Evolutionary conservation across 2,329 filamentous ascomycete species (phyloP).

Genomic region (Exophiala calicioides): DNA sequence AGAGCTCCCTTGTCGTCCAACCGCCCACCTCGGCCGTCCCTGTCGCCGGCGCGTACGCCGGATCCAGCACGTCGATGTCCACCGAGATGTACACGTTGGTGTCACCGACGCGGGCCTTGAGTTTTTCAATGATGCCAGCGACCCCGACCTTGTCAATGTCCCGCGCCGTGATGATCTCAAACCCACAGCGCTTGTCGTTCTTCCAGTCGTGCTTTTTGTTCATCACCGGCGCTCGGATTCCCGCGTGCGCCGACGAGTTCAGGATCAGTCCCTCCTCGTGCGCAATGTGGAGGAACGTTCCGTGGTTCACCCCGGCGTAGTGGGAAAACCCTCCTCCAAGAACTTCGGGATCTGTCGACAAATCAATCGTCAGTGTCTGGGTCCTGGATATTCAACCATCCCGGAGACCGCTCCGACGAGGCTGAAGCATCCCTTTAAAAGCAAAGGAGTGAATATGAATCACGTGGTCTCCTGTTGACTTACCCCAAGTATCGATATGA

Average conservation of each 20-base stretch:
- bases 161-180: constrained; percentile 55
- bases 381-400: neutral
- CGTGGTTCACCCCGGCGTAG: constrained; percentile 59
- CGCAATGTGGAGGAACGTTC: constrained; percentile 59
- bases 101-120: constrained; percentile 50
- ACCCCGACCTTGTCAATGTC: constrained; percentile 55
- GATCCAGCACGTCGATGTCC: constrained; percentile 60
- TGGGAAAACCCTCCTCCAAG: constrained; percentile 54
- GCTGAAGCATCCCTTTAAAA: no score
- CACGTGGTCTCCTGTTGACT: no score
- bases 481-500: constrained; percentile 55
- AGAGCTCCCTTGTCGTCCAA: constrained; percentile 56
- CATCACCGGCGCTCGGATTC: constrained; percentile 55
- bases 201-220: constrained; percentile 53
- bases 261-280: constrained; percentile 59
- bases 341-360: constrained; percentile 46
- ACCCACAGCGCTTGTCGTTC: constrained; percentile 57
- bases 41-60: constrained; percentile 56
- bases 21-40: constrained; percentile 59
- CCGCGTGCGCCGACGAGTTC: constrained; percentile 58
- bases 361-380: constrained; percentile 1
- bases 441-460: no score
- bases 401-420: no score
- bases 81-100: constrained; percentile 57
- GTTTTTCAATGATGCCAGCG: constrained; percentile 48